Conservation (phyloP, 2,329 filamentous ascomycete species). For the Aspergillus clavatus region DNA sequence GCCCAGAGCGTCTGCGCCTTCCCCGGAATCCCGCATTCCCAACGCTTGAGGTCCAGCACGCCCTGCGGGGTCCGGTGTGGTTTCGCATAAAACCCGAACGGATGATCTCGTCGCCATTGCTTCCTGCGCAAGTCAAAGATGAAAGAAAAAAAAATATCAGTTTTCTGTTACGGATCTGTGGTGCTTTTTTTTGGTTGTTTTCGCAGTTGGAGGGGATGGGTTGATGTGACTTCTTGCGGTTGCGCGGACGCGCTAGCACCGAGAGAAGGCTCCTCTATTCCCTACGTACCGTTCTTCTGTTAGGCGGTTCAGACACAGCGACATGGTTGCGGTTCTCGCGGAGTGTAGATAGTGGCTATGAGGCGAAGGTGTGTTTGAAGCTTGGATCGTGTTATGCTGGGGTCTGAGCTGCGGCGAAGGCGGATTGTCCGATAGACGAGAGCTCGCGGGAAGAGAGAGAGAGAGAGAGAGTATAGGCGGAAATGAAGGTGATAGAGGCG, state of each 20-base stretch:
- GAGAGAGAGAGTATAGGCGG: background rate
- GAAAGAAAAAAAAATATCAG: too few relatives aligned
- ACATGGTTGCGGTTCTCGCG: slow-evolving; percentile 59
- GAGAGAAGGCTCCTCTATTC: too few relatives aligned
- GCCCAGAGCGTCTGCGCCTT: slow-evolving; percentile 98
- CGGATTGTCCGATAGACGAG: too few relatives aligned
- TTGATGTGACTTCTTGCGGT: too few relatives aligned
- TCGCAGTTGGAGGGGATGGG: too few relatives aligned
- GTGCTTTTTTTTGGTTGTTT: too few relatives aligned
- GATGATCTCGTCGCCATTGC: slow-evolving; percentile 94
- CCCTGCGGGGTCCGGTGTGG: slow-evolving; percentile 74
- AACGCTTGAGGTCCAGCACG: slow-evolving; percentile 84
- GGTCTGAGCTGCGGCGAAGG: too few relatives aligned
- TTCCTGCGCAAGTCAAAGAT: slow-evolving; percentile 68
- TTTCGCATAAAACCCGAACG: slow-evolving; percentile 94
- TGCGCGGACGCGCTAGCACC: too few relatives aligned
- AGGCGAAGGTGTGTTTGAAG: too few relatives aligned
- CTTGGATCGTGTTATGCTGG: too few relatives aligned
- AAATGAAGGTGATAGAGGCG: background rate
- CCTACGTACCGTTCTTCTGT: slow-evolving; percentile 84
- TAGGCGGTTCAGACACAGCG: slow-evolving; percentile 80
- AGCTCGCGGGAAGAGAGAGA: background rate
- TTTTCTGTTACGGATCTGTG: too few relatives aligned
- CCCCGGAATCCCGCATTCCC: slow-evolving; percentile 95
- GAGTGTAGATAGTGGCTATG: too few relatives aligned